Evolutionary conservation across 345 rosid genomes (phyloP).

Genomic region (Gossypium bickii): DNA sequence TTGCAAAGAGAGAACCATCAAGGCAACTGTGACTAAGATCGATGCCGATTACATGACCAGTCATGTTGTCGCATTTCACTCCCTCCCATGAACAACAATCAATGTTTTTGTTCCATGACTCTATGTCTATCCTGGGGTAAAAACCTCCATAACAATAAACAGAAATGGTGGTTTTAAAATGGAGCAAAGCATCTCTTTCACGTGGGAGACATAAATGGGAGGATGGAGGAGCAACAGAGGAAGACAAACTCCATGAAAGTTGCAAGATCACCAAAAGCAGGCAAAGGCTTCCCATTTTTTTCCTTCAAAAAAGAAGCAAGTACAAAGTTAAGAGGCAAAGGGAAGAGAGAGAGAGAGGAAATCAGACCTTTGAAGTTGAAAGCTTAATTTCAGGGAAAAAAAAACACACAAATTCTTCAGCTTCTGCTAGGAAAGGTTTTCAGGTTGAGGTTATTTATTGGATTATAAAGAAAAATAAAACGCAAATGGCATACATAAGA

Average conservation of each 20-base stretch:
- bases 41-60: constrained; percentile 20
- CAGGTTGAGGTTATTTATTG: too few species aligned
- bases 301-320: neutral
- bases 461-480: too few species aligned
- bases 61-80: constrained; percentile 10
- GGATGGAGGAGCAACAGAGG: neutral
- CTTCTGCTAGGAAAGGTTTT: too few species aligned
- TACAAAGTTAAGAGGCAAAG: neutral
- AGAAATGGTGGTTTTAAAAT: neutral
- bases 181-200: neutral
- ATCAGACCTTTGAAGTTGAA: too few species aligned
- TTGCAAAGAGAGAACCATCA: neutral
- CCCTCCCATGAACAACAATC: constrained; percentile 37
- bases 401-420: too few species aligned
- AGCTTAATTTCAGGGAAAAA: too few species aligned
- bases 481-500: too few species aligned
- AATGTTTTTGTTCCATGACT: constrained; percentile 15
- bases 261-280: neutral
- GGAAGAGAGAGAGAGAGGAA: too few species aligned
- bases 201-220: neutral
- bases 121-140: neutral
- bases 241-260: neutral
- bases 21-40: constrained; percentile 20
- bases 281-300: neutral
- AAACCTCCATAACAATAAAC: neutral